These are phyloP conservation scores for Scutellaria minor DNA, from an alignment of 257 asterid species.

Conservation along the genomic window DNA sequence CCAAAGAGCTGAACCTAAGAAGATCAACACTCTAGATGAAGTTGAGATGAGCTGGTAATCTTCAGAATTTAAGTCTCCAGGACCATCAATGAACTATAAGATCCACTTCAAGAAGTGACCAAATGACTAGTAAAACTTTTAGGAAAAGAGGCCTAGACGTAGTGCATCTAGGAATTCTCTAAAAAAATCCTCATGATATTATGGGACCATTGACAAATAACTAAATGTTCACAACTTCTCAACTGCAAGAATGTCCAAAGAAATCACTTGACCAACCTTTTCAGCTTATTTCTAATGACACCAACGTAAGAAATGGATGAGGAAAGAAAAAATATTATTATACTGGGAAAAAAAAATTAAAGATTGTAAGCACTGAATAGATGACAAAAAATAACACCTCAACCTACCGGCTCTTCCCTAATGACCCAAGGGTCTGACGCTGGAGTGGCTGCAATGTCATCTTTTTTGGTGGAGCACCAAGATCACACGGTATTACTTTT, in stretches of 20 bases:
- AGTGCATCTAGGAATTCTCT: no score
- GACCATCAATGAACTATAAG: conserved; percentile 21
- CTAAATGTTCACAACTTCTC: conserved; percentile 21
- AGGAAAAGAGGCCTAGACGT: not conserved
- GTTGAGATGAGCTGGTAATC: conserved; percentile 7
- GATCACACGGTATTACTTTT: conserved; percentile 90
- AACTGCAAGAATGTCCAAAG: conserved; percentile 6
- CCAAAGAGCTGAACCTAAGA: conserved; percentile 15
- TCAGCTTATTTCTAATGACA: conserved; percentile 22
- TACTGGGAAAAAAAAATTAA: conserved; percentile 8
- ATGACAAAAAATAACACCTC: conserved; percentile 16
- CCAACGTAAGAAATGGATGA: not conserved
- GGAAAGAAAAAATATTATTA: not conserved
- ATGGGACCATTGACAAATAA: conserved; percentile 18
- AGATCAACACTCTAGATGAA: conserved; percentile 25
- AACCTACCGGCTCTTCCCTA: conserved; percentile 95
- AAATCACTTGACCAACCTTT: not conserved
- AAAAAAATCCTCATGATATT: not conserved
- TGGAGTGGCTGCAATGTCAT: conserved; percentile 57
- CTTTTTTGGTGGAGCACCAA: conserved; percentile 80
- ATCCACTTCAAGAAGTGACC: conserved; percentile 13
- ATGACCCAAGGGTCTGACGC: conserved; percentile 76
- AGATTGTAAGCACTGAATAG: conserved; percentile 3
- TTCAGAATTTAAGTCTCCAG: conserved; percentile 18
- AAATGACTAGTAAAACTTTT: not conserved